Evolutionary conservation across 2,329 filamentous ascomycete species (phyloP), one percentile per base, ranked within the genome.

Genomic region (Cladosporium sp.): DNA sequence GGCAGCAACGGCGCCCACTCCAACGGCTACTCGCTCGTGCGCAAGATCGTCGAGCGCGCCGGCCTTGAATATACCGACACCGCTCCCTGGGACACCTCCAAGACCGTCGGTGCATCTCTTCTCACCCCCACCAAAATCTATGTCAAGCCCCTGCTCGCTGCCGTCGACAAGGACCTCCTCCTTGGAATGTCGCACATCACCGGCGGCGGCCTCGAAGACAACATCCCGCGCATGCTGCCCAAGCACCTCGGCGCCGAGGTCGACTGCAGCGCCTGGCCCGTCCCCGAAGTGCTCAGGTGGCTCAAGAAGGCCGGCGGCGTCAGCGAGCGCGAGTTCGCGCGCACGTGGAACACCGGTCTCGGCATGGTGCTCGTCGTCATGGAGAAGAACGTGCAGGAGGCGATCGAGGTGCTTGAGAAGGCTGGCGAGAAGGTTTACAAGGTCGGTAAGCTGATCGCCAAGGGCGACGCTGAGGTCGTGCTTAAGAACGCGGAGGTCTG

Each of bases 181-280:
- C 96, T 97, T 81, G 95, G 95, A 62, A 90, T 98, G 78, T 91
- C 95, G 12, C 95, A 99, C 80, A 98, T 99, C 80, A 99, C 95
- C 0, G 95, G 95, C 60, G 95, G 95, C 67, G 95, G 95, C 12
- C 85, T 99, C 23, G 84, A 90, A 21, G 95, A 99, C 80, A 99
- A 99, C 78, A 90, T 99, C 29, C 95, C 95, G 33, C 89, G 95
- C 69, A 96, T 96, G 91, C 84, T 99, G 21, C 95, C 95, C 1
- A 78, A 85, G 37, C 82, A 88, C 55, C 86, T 99, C 6, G 86
- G 90, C 1, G 94, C 93, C 1, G 87, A 92, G 75, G 88, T 99
- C 64, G 90, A 97, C 73, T 90, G 91, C 56, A 81, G 83, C 50
- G 80, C 86, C 1, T 99, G 93, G 92, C 78, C 87, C 29, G 84